Evolutionary conservation across 495 filamentous ascomycete genomes (phyloP).

Genomic region (Podospora comata): DNA sequence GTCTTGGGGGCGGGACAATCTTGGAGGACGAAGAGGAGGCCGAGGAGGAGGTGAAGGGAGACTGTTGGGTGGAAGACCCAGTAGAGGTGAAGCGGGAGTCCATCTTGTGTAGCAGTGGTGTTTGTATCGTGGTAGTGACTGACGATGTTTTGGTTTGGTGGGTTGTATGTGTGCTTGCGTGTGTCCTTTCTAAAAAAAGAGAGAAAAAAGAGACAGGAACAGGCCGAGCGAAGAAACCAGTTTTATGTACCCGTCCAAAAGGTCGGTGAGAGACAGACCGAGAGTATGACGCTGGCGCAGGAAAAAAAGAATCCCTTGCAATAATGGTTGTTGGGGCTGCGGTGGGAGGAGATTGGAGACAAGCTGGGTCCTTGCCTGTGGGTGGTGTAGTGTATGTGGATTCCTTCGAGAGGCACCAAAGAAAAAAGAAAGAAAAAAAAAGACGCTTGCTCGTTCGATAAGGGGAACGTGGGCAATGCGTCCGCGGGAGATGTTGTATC

Average conservation of each 20-base stretch:
- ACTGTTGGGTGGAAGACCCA: conserved; percentile 27
- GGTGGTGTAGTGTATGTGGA: background rate
- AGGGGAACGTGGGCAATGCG: background rate
- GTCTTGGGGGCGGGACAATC: conserved; percentile 37
- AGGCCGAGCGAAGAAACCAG: background rate
- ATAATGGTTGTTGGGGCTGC: background rate
- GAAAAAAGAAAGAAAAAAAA: background rate
- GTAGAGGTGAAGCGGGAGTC: conserved; percentile 37
- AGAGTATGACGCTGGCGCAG: background rate
- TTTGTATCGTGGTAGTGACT: background rate
- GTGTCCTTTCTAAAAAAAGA: background rate
- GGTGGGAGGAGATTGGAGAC: background rate
- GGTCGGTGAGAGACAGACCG: background rate
- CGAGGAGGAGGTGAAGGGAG: conserved; percentile 17
- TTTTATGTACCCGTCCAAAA: background rate
- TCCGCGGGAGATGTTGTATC: conserved; percentile 2
- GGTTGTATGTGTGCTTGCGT: background rate
- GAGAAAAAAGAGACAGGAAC: background rate
- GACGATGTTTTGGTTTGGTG: background rate
- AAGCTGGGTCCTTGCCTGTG: background rate
- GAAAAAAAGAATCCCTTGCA: background rate
- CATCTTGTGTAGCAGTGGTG: conserved; percentile 27
- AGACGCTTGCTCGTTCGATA: background rate
- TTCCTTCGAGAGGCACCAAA: background rate
- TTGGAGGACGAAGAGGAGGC: conserved; percentile 18